Conservation (phyloP, 2,329 filamentous ascomycete genomes). For the Paraphoma sp. region DNA sequence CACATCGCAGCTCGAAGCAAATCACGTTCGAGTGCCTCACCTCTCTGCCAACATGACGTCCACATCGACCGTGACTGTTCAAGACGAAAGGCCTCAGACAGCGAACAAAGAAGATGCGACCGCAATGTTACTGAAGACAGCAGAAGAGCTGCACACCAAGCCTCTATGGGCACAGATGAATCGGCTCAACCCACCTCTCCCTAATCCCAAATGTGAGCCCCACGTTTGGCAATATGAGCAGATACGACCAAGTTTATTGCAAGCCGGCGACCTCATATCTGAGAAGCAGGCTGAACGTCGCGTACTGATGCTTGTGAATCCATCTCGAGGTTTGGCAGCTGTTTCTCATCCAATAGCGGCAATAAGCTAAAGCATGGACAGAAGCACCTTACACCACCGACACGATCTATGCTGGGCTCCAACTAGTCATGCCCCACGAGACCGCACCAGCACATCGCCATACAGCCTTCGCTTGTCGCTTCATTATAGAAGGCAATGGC, state of each 20-base stretch:
- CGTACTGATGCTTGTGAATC: slow-evolving; percentile 53
- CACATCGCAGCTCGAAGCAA: too few relatives aligned
- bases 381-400: slow-evolving; percentile 64
- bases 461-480: slow-evolving; percentile 63
- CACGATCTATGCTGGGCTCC: slow-evolving; percentile 64
- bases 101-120: not conserved
- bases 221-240: slow-evolving; percentile 47
- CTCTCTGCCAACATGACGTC: not conserved
- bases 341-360: not conserved
- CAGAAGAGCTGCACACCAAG: not conserved
- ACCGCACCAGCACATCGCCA: slow-evolving; percentile 63
- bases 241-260: slow-evolving; percentile 44
- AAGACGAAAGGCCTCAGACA: not conserved
- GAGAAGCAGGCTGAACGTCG: slow-evolving; percentile 49
- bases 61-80: not conserved
- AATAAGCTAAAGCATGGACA: slow-evolving; percentile 22
- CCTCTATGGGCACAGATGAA: slow-evolving; percentile 60
- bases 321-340: slow-evolving; percentile 34
- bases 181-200: slow-evolving; percentile 54
- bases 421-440: slow-evolving; percentile 64
- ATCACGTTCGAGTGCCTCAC: too few relatives aligned
- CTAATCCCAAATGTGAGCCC: slow-evolving; percentile 53
- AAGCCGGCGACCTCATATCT: slow-evolving; percentile 45
- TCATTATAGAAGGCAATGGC: slow-evolving; percentile 63
- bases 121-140: not conserved